These are phyloP conservation scores for Pythium monospermum DNA, from an alignment of 352 stramenopile species.

Conservation along the genomic window DNA sequence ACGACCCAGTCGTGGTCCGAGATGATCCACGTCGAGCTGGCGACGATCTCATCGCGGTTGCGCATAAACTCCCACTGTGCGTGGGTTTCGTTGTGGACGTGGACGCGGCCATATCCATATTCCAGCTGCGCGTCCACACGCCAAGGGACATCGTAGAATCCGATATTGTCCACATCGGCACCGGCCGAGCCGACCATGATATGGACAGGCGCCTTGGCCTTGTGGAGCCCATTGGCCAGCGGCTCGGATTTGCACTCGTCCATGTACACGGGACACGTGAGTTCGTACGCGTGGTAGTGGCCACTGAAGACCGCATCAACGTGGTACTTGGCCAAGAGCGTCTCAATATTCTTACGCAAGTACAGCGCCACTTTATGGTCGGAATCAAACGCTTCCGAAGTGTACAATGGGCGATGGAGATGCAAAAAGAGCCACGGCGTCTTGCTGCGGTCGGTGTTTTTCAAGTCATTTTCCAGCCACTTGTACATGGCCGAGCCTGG, in stretches of 20 bases:
- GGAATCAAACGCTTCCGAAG: slow-evolving; percentile 7
- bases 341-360: slow-evolving; percentile 17
- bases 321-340: slow-evolving; percentile 17
- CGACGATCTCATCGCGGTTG: slow-evolving; percentile 5
- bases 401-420: too few relatives aligned
- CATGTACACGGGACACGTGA: slow-evolving; percentile 17
- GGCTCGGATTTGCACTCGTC: slow-evolving; percentile 6
- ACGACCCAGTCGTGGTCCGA: slow-evolving; percentile 23
- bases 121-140: slow-evolving; percentile 12
- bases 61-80: slow-evolving; percentile 25
- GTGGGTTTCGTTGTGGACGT: slow-evolving; percentile 24
- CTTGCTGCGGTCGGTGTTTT: slow-evolving; percentile 4
- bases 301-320: slow-evolving; percentile 26
- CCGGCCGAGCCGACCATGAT: slow-evolving; percentile 28
- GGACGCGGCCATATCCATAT: slow-evolving; percentile 27
- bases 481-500: slow-evolving; percentile 15
- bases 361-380: slow-evolving; percentile 15
- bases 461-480: slow-evolving; percentile 25
- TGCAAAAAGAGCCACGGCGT: slow-evolving; percentile 26
- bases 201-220: slow-evolving; percentile 19
- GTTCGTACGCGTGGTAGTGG: slow-evolving; percentile 30
- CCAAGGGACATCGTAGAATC: slow-evolving; percentile 20
- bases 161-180: slow-evolving; percentile 15
- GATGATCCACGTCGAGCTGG: slow-evolving; percentile 19
- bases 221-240: background rate